Base-by-base conservation (phyloP, 148 eudicot species). In the Heliamphora exappendiculata region DNA sequence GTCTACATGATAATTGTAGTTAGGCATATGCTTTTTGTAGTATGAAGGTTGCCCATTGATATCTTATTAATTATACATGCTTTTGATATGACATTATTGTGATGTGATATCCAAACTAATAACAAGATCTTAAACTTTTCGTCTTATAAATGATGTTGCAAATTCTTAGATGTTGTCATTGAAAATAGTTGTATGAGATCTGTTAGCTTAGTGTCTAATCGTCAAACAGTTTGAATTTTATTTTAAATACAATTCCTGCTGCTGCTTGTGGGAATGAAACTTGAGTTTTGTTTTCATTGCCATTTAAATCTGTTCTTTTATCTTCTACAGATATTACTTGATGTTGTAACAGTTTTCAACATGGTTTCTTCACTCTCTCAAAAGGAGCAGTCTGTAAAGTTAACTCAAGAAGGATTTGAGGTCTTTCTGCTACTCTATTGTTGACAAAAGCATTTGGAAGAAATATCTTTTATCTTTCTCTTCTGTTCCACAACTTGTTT, bases 381-480 rank as follows among this genome's bases (percentile, higher is more conserved):
- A 62, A 89, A 81, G 84, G 86, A 89, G 78, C 99, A 95, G 60
- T 85, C 93, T 13, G 83, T 93, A 26, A 93, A 93, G 79, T 74
- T 95, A 63, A 86, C 87, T 82, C 97, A 91, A 78, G 87, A 88
- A 67, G 94, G 97, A 76, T 66, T 91, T 51, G 99, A 93, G 93
- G 99, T 90, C n/a, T 53, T 39, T 67, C 14, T 70, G 31, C 74
- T 47, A 59, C 33, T 76, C 29, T 49, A 53, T 39, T 42, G 19
- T 4, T 36, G 28, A 70, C 68, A 34, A 19, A 36, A 60, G 49
- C 22, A 37, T 78, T 36, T 22, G 31, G 22, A 4, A 26, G 62
- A 37, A 24, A 66, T 66, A 31, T 28, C 20, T 28, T 24, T 28
- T 50, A 60, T 42, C 13, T 26, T 19, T n/a, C 11, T 16, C 70